Evolutionary conservation across 345 rosid genomes (phyloP).

Genomic region (Euphorbia peplus): DNA sequence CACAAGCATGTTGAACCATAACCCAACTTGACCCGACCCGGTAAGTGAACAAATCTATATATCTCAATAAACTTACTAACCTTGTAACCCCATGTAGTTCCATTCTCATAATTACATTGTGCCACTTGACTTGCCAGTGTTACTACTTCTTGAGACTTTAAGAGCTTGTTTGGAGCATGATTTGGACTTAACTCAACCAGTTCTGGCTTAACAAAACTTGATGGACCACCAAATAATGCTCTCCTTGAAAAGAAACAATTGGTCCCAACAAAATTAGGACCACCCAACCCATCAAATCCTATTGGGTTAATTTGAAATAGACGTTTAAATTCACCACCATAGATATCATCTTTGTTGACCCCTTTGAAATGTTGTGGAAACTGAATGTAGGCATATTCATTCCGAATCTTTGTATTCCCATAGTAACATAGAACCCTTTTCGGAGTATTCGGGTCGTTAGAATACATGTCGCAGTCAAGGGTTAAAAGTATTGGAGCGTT

Average conservation of each 20-base stretch:
- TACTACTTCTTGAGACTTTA: constrained; percentile 24
- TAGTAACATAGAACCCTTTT: constrained; percentile 52
- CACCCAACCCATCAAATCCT: constrained; percentile 54
- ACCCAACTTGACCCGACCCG: too few relatives aligned
- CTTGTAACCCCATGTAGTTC: constrained; percentile 59
- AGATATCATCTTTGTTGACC: constrained; percentile 51
- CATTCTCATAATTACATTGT: constrained; percentile 45
- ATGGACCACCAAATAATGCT: constrained; percentile 48
- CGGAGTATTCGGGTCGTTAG: constrained; percentile 60
- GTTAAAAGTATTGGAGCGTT: constrained; percentile 67
- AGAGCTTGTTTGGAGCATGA: constrained; percentile 22
- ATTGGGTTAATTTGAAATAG: constrained; percentile 34
- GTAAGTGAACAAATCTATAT: too few relatives aligned
- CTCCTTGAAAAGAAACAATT: constrained; percentile 58
- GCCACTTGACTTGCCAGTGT: constrained; percentile 50
- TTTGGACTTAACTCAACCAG: constrained; percentile 33
- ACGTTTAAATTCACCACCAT: constrained; percentile 39
- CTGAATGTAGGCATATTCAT: constrained; percentile 44
- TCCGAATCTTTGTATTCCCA: constrained; percentile 27
- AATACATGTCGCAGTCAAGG: constrained; percentile 74
- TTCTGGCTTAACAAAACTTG: constrained; percentile 23
- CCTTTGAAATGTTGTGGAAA: constrained; percentile 67
- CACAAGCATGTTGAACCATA: too few relatives aligned
- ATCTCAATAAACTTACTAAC: constrained; percentile 31
- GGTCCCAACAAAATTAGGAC: constrained; percentile 49